These are phyloP conservation scores for Blastobotrys serpentis DNA, from an alignment of 1,139 yeast species.

Conservation along the genomic window DNA sequence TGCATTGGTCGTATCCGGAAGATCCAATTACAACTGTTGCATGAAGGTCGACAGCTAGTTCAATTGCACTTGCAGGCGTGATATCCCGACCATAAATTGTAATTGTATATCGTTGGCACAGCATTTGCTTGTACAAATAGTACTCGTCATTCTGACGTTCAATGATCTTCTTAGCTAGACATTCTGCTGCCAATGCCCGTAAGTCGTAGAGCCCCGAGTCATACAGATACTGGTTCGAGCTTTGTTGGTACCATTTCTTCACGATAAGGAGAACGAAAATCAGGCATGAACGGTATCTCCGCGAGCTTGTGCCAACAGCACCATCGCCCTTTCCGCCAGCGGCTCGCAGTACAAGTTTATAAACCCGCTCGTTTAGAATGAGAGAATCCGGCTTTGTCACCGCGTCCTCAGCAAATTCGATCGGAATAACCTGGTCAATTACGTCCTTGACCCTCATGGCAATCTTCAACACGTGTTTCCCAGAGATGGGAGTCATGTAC, in stretches of 20 bases:
- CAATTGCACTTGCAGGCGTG: slow-evolving; percentile 68
- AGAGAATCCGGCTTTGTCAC: slow-evolving; percentile 61
- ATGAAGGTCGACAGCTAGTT: slow-evolving; percentile 84
- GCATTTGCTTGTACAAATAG: slow-evolving; percentile 69
- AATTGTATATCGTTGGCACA: slow-evolving; percentile 73
- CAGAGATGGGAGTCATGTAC: slow-evolving; percentile 24
- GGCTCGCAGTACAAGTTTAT: slow-evolving; percentile 62
- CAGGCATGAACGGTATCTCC: slow-evolving; percentile 64
- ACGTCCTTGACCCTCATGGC: slow-evolving; percentile 70
- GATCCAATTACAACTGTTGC: slow-evolving; percentile 74
- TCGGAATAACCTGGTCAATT: slow-evolving; percentile 69
- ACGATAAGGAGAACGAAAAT: slow-evolving; percentile 71
- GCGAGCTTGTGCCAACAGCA: slow-evolving; percentile 52
- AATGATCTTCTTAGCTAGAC: slow-evolving; percentile 65
- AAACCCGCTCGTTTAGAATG: slow-evolving; percentile 57
- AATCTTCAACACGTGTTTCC: slow-evolving; percentile 65
- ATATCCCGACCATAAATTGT: slow-evolving; percentile 62
- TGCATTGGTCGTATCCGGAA: slow-evolving; percentile 79
- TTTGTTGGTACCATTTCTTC: slow-evolving; percentile 72
- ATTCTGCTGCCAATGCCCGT: slow-evolving; percentile 69
- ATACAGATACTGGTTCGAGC: slow-evolving; percentile 59
- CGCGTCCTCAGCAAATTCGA: slow-evolving; percentile 51
- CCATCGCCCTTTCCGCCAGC: slow-evolving; percentile 81
- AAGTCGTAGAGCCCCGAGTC: slow-evolving; percentile 63
- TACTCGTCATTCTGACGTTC: slow-evolving; percentile 56